phyloP scores from a whole-genome alignment of 1,284 basidiomycete species.

The Ceratorhiza oryzae-sativae region DNA sequence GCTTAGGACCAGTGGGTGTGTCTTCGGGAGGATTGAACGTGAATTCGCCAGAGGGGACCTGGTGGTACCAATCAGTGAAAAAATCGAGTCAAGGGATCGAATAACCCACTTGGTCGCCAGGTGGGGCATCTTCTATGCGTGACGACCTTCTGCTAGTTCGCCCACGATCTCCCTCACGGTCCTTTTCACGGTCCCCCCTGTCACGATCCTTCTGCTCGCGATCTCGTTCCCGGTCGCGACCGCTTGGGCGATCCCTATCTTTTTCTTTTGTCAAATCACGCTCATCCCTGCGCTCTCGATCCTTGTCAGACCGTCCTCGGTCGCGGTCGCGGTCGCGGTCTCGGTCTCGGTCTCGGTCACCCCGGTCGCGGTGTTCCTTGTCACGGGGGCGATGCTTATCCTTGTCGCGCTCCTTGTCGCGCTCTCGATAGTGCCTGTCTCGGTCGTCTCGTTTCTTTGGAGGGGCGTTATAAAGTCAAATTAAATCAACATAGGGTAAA shows the following conservation, averaged over 20 bases:
- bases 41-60: constrained; percentile 11
- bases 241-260: constrained; percentile 41
- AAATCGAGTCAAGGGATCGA: neutral
- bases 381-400: constrained; percentile 56
- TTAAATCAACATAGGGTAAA: neutral
- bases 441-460: constrained; percentile 38
- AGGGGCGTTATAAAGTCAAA: neutral
- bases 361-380: constrained; percentile 38
- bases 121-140: constrained; percentile 21
- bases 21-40: constrained; percentile 21
- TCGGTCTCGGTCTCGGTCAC: constrained; percentile 43
- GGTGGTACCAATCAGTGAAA: neutral
- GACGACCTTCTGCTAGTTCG: constrained; percentile 22
- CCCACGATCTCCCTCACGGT: constrained; percentile 27
- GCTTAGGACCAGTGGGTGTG: constrained; percentile 14
- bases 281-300: constrained; percentile 46
- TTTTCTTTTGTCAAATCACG: constrained; percentile 45
- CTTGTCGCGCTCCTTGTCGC: constrained; percentile 53
- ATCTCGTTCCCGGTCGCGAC: constrained; percentile 43
- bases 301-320: constrained; percentile 45
- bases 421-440: constrained; percentile 46
- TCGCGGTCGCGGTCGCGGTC: constrained; percentile 45
- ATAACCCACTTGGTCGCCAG: constrained; percentile 11
- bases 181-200: constrained; percentile 41
- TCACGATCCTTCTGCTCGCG: constrained; percentile 59